Percentiles rank a stretch among this genome's conserved stretches.
Evolutionary conservation across 768 basidiomycete genomes (phyloP).

Genomic region (Ephemerocybe angulata): DNA sequence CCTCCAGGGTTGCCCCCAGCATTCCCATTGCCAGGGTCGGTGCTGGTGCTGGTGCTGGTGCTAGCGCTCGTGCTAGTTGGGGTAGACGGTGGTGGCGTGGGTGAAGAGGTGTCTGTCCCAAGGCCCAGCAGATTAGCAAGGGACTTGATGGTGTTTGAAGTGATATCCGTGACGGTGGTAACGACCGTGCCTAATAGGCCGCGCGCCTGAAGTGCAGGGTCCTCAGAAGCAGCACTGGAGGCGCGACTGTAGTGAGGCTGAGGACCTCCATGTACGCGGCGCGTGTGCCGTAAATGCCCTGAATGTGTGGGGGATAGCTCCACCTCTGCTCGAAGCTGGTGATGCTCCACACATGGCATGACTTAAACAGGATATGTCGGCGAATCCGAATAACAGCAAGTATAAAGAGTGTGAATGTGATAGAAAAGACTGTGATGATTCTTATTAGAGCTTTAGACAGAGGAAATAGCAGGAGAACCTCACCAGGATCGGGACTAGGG

Average conservation of each 20-base stretch:
- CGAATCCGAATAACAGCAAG: background rate
- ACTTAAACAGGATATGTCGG: background rate
- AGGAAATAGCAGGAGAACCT: background rate
- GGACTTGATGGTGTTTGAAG: background rate
- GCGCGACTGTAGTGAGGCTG: background rate
- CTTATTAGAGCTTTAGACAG: background rate
- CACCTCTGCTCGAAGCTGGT: background rate
- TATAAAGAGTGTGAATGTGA: background rate
- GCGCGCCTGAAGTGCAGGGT: background rate
- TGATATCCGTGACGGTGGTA: background rate
- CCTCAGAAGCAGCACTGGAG: background rate
- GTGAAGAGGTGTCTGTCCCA: background rate
- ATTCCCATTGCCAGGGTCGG: background rate
- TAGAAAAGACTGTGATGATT: background rate
- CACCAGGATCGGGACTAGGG: no score
- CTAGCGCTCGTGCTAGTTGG: background rate
- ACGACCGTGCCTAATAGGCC: background rate
- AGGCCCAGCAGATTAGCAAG: background rate
- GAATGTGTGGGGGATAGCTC: background rate
- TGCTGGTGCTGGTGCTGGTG: background rate
- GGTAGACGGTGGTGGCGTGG: background rate
- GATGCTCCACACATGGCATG: slow-evolving; percentile 2
- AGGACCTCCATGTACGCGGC: background rate
- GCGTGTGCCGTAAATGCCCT: background rate
- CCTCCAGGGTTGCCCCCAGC: background rate